Base-by-base conservation (phyloP, 345 rosid species). In the Geranium brycei region DNA sequence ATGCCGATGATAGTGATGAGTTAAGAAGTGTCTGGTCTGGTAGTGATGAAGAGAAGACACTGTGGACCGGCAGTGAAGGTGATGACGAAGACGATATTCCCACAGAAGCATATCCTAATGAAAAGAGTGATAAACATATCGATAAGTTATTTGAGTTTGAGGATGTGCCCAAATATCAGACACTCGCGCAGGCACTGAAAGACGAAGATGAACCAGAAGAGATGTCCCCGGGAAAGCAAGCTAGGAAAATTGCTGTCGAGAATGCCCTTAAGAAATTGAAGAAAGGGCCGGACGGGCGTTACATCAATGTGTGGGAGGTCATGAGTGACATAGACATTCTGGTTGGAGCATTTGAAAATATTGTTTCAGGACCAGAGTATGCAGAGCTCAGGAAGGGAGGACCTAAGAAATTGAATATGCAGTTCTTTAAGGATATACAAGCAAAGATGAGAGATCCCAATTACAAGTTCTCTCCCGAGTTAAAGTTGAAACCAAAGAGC, bases 351-450 rank as follows among this genome's bases (percentile, higher is more conserved):
- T 93, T 90, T n/a, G 95, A 88, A 64, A 93, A 90, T 58, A 78
- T 93, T 32, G 82, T 90, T 51, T 90, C 96, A 10, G 91, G 97
- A 57, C 97, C 96, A 1, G 97, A 93, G 64, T 93, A 93, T 58
- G 96, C 86, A 73, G 99, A 90, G 74, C 95, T 90, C 65, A 82
- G 97, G 47, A 80, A 87, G 71, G 97, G 91, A 60, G 99, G 99
- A 15, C 97, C 95, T 5, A 93, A 83, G 86, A 83, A 72, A 73
- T 69, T 93, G 81, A 90, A 86, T 68, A 85, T 88, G 88, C 77
- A 93, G 86, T 93, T 93, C 62, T 90, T 90, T 71, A 93, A 88
- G 81, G 95, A 93, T 77, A 90, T 93, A 69, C 99, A 88, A 69
- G 88, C 95, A 53, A 80, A 84, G 0, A 93, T 90, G 99, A 86